Base-by-base conservation (phyloP, 2,329 filamentous ascomycete genomes). In the Aspergillus arachidicola region DNA sequence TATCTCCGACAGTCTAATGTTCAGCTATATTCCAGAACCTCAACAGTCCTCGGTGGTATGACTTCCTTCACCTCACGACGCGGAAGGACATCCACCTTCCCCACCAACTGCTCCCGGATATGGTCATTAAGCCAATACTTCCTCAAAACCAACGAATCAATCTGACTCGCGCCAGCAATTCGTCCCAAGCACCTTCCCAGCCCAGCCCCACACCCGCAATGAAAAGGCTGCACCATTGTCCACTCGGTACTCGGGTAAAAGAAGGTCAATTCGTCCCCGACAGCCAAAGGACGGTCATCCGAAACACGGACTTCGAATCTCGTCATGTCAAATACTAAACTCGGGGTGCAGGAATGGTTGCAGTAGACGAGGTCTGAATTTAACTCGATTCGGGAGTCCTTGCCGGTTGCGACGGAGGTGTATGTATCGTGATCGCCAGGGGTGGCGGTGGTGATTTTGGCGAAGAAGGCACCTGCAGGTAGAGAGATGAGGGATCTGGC, bases 291-390 rank as follows among this genome's bases (percentile, higher is more conserved):
- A 30, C 72, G 66, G 64, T 77, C 66, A 46, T 73, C 68, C 1
- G 68, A 69, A 3, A 76, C 72, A 10, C 73, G 69, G 11, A 71
- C 65, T 45, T 75, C 72, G 46, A 68, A 62, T 43, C 66, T 65
- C 19, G 64, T 55, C 63, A 83, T 83, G 68, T 85, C 82, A 66
- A 85, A 83, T 32, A 83, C 77, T 6, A 85, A 64, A 11, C 77
- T 78, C 2, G 84, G 84, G 23, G 69, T 69, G 70, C 82, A 85
- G 21, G 79, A 81, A 73, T 85, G 83, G 73, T 85, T 86, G 73
- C 82, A 78, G 72, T 81, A 85, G 14, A 85, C 77, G 16, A 85
- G 74, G 64, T 84, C 83, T 66, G 76, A 80, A 71, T 84, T 84
- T 1, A 85, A 76, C 62, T 85, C 82, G 64, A 85, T 81, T 69